A percentile compares a stretch with the other conserved stretches of the same genome.
Evolutionary conservation across 805 yeast genomes (phyloP).

Genomic region (Wickerhamomyces strasburgensis): DNA sequence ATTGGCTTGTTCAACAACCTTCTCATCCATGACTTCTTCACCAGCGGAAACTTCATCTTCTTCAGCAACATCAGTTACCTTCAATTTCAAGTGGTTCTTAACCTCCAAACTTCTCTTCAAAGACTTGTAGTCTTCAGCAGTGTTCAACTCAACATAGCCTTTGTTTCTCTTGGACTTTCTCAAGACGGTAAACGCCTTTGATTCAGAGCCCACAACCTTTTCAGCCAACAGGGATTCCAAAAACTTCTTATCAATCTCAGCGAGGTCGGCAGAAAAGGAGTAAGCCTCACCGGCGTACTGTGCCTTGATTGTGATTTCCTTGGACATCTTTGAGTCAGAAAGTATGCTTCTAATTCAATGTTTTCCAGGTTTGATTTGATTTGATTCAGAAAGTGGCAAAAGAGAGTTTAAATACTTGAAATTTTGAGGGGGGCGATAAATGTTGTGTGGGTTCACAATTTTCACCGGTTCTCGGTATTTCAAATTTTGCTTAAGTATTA

Average conservation of each 20-base stretch:
- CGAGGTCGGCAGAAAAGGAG: slow-evolving; percentile 2
- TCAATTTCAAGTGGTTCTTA: slow-evolving; percentile 11
- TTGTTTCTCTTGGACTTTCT: slow-evolving; percentile 15
- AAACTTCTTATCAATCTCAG: background rate
- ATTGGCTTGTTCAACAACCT: background rate
- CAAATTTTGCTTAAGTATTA: no score
- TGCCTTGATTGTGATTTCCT: no score
- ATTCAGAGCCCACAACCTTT: no score
- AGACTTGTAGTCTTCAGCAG: slow-evolving; percentile 9
- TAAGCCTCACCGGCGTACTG: slow-evolving; percentile 1
- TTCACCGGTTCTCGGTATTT: no score
- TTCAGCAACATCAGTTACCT: slow-evolving; percentile 1
- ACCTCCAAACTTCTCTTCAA: slow-evolving; percentile 14
- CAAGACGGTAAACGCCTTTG: slow-evolving; percentile 6
- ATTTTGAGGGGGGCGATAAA: no score
- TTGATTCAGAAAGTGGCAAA: no score
- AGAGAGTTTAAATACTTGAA: no score
- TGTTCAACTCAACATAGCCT: slow-evolving; percentile 7
- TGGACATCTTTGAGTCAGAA: no score
- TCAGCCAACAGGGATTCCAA: no score
- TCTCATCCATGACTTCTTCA: background rate
- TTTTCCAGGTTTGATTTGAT: no score
- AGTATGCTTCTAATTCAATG: no score
- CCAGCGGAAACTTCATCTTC: background rate
- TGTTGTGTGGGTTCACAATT: no score